Base-by-base conservation (phyloP, 495 filamentous ascomycete genomes). In the Staphylotrichum tortipilum region DNA sequence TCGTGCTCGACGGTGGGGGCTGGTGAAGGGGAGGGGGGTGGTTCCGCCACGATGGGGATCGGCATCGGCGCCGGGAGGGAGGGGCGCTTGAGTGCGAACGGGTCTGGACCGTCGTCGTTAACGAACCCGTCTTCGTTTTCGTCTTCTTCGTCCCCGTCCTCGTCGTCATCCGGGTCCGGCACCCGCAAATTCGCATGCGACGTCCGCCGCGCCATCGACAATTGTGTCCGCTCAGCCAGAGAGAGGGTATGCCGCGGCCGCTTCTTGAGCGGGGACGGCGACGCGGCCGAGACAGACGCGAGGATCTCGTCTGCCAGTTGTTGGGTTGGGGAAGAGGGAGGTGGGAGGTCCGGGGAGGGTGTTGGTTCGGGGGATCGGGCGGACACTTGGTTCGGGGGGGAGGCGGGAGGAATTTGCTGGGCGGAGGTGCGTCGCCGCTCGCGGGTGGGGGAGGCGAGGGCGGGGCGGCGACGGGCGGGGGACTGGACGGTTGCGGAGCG, bases 281-380 rank as follows among this genome's bases (percentile, higher is more conserved):
- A 77, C 22, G 60, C 60, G 15, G 60, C 64, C n/a, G 57, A 52
- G 47, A 85, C 74, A 2, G 78, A 80, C 9, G 69, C 73, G 9
- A 85, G 59, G 41, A 84, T 78, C 31, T 76, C 67, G 30, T 78
- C 72, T 7, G 72, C 77, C 21, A 79, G 59, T 31, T 71, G 66
- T 18, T 74, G 67, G 3, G 70, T 69, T n/a, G 72, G 73, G 6
- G 74, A n/a, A n/a, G n/a, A 74, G 44, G 55, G 50, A 11, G 52
- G 29, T 0, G 19, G 33, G 12, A 57, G 53, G 8, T 7, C 6
- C 26, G 52, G 57, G 1, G 57, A 55, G 17, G 55, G 37, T 1
- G 55, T 38, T 9, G 36, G 48, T 7, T 58, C 36, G 0, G 56
- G 48, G 0, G 41, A 52, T n/a, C n/a, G n/a, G 22, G 35, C 5